Percentiles rank a stretch among this genome's conserved stretches.
Evolutionary conservation across 306 rosid genomes (phyloP).

Genomic region (Prinsepia uniflora): DNA sequence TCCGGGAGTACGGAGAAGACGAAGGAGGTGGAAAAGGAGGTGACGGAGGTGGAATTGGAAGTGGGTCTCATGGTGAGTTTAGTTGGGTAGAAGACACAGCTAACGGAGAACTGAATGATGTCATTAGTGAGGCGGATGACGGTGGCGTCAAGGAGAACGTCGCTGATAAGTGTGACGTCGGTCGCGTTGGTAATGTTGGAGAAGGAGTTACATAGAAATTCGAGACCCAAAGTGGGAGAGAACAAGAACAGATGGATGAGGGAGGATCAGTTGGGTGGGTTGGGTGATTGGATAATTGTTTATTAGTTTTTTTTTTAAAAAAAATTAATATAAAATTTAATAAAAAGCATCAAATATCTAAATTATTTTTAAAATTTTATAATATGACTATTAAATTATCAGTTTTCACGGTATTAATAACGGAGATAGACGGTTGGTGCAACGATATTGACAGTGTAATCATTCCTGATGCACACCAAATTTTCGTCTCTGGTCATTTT

Average conservation of each 20-base stretch:
- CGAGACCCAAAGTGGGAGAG: slow-evolving; percentile 32
- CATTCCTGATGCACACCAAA: too few species aligned
- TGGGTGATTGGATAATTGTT: too few species aligned
- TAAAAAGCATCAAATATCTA: too few species aligned
- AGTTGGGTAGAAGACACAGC: slow-evolving; percentile 54
- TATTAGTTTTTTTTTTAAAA: too few species aligned
- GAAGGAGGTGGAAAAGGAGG: slow-evolving; percentile 80
- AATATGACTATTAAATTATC: too few species aligned
- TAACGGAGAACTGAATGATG: slow-evolving; percentile 49
- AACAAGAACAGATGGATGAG: slow-evolving; percentile 13
- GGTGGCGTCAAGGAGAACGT: slow-evolving; percentile 48
- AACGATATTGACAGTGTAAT: too few species aligned
- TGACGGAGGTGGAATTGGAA: slow-evolving; percentile 29
- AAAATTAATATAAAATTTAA: too few species aligned
- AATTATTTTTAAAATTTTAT: too few species aligned
- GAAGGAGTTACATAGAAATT: slow-evolving; percentile 67
- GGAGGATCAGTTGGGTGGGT: slow-evolving; percentile 47
- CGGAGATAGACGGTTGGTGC: too few species aligned
- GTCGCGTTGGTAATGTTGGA: slow-evolving; percentile 35
- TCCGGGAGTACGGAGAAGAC: slow-evolving; percentile 69
- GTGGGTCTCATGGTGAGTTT: slow-evolving; percentile 27
- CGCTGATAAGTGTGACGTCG: slow-evolving; percentile 55
- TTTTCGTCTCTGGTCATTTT: too few species aligned
- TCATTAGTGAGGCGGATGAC: slow-evolving; percentile 75
- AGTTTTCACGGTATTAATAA: too few species aligned